Base-by-base conservation (phyloP, 2,329 filamentous ascomycete species). In the Coleophoma eucalyptorum region DNA sequence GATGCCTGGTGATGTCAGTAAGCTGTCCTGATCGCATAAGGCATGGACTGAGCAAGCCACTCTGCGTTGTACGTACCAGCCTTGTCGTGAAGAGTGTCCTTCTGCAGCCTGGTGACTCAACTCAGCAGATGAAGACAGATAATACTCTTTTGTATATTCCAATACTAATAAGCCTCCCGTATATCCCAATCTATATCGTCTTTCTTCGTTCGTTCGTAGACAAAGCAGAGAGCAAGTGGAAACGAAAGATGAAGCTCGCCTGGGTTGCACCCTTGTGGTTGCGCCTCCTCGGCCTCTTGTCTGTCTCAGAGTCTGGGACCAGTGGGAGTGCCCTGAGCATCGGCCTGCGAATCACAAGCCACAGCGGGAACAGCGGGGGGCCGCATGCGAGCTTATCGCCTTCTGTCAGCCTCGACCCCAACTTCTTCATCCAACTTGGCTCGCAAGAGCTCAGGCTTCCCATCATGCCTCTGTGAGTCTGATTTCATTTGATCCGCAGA, bases 401-500 rank as follows among this genome's bases (percentile, higher is more conserved):
- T 50, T 56, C 50, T 8, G 6, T 64, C 60, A 65, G 63, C 62
- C 62, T 65, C 47, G 62, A 65, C 48, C 44, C 61, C 18, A 56
- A 61, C 51, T 61, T 65, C 53, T 62, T 65, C 53, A 49, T 65
- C n/a, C 60, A 63, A 50, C 53, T 62, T 35, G 62, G 56, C 45
- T 55, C 62, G 44, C 56, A 61, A 55, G 55, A 65, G 49, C 45
- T 65, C 31, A 61, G 54, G 19, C 40, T 62, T 34, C 61, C 61
- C 45, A 69, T 58, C 6, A 76, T 76, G 74, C 74, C 74, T 68
- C 67, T 76, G 74, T 76, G 62, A 65, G 72, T 71, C 11, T 53
- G 26, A 44, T 19, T 43, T 8, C 31, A 44, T 19, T 43, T 8
- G 18, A 12, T 20, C 8, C 12, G 13, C 16, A 6, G 12, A 3